phyloP scores from a whole-genome alignment of 169 alveolate species.

The Plasmodium billcollinsi region DNA sequence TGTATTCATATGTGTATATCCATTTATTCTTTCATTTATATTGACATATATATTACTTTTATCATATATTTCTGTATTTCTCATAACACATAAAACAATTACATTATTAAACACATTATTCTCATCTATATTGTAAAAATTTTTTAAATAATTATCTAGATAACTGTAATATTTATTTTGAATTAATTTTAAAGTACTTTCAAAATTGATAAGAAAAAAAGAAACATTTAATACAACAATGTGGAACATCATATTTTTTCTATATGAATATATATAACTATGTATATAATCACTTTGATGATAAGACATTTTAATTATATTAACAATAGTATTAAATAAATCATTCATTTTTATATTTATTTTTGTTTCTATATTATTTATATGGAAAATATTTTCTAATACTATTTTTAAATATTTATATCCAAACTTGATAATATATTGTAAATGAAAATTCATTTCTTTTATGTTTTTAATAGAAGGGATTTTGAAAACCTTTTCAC shows the following conservation, averaged over 20 bases:
- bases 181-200: constrained; percentile 10
- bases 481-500: neutral
- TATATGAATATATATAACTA: constrained; percentile 29
- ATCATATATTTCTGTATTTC: neutral
- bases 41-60: too few relatives aligned
- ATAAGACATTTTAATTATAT: constrained; percentile 7
- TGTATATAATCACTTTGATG: constrained; percentile 13
- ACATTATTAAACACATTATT: constrained; percentile 3
- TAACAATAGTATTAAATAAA: neutral
- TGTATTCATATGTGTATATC: too few relatives aligned
- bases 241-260: constrained; percentile 10
- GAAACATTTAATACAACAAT: constrained; percentile 9
- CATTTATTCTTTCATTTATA: too few relatives aligned
- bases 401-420: constrained; percentile 1
- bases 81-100: constrained; percentile 2
- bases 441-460: neutral
- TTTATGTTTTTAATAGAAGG: neutral
- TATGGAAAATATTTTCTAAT: constrained; percentile 7
- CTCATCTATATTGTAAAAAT: neutral
- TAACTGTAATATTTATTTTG: constrained; percentile 19
- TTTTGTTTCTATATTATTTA: neutral
- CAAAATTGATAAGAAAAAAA: constrained; percentile 43
- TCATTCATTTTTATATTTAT: constrained; percentile 14
- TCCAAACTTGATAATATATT: constrained; percentile 2
- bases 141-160: constrained; percentile 9